phyloP scores from a whole-genome alignment of 169 alveolate genomes.

The Plasmodium reichenowi region DNA sequence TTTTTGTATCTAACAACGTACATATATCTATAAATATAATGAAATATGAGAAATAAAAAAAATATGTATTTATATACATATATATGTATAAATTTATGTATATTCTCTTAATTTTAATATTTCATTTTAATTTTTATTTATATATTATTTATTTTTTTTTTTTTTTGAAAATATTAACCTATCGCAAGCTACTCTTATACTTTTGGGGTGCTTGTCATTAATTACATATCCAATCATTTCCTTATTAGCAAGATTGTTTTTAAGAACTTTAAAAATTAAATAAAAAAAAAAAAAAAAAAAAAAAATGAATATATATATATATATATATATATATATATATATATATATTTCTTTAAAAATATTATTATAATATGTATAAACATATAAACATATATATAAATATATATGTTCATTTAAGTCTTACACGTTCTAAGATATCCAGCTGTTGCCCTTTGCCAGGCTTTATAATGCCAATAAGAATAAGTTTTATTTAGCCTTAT shows the following conservation, averaged over 20 bases:
- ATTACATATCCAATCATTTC: slow-evolving; percentile 92
- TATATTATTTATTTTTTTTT: background rate
- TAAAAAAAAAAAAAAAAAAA: background rate
- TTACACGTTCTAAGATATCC: slow-evolving; percentile 91
- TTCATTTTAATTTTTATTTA: background rate
- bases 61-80: background rate
- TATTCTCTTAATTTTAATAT: background rate
- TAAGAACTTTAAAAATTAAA: slow-evolving; percentile 80
- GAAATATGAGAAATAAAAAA: background rate
- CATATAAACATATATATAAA: background rate
- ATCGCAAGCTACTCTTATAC: slow-evolving; percentile 93
- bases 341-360: background rate
- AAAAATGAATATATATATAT: background rate
- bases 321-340: background rate
- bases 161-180: slow-evolving; percentile 73
- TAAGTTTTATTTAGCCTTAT: slow-evolving; percentile 73
- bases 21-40: slow-evolving; percentile 85
- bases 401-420: background rate
- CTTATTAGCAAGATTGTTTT: slow-evolving; percentile 89
- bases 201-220: slow-evolving; percentile 93
- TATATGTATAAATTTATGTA: background rate
- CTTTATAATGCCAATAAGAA: slow-evolving; percentile 91
- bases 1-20: slow-evolving; percentile 92
- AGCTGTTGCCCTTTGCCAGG: slow-evolving; percentile 92
- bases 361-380: no score